Percentiles rank a stretch among this genome's conserved stretches.
Conservation (phyloP, 331 rosid genomes). For the Telfairia occidentalis region DNA sequence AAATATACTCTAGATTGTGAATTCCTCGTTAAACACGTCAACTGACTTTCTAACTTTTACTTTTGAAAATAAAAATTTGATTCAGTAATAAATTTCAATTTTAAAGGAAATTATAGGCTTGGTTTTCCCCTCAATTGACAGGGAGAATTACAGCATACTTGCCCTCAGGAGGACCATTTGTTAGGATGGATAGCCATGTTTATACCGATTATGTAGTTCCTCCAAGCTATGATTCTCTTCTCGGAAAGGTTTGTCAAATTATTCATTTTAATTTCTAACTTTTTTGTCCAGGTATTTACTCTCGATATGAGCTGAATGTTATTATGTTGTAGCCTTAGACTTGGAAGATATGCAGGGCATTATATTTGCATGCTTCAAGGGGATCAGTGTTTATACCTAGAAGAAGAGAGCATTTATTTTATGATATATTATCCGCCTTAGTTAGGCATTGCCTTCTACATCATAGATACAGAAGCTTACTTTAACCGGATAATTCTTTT, state of each 20-base stretch:
- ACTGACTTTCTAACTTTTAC: background rate
- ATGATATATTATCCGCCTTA: background rate
- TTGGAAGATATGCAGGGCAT: background rate
- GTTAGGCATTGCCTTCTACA: background rate
- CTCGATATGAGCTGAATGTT: background rate
- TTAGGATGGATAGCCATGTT: slow-evolving; percentile 96
- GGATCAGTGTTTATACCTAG: background rate
- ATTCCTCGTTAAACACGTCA: background rate
- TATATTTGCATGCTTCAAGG: background rate
- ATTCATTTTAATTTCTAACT: slow-evolving; percentile 9
- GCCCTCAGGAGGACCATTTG: slow-evolving; percentile 98
- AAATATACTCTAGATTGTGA: background rate
- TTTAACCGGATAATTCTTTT: background rate
- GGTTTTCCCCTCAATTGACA: slow-evolving; percentile 25
- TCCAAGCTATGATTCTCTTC: slow-evolving; percentile 96
- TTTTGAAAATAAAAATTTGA: background rate
- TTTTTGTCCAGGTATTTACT: background rate
- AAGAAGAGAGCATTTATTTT: background rate
- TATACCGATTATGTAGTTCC: slow-evolving; percentile 96
- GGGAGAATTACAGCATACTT: slow-evolving; percentile 93
- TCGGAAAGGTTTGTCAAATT: slow-evolving; percentile 62
- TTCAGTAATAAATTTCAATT: background rate
- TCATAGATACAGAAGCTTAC: background rate
- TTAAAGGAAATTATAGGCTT: background rate
- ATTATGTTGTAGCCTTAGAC: background rate